phyloP scores from a whole-genome alignment of 306 rosid genomes.

The Leucaena leucocephala region DNA sequence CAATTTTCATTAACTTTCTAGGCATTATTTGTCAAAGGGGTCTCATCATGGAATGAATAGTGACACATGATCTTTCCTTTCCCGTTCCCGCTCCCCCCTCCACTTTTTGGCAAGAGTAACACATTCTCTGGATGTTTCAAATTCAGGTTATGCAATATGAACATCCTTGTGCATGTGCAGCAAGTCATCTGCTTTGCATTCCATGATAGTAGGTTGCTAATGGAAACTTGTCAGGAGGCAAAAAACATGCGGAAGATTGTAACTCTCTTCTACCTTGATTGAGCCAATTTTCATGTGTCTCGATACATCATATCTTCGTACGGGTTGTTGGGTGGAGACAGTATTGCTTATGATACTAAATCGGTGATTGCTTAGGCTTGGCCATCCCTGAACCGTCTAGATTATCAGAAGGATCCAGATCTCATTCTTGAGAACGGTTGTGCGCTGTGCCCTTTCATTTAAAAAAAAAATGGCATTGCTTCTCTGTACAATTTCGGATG shows the following conservation, averaged over 20 bases:
- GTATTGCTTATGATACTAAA: constrained; percentile 43
- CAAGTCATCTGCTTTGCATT: constrained; percentile 99
- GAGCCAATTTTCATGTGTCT: constrained; percentile 40
- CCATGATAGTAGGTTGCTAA: constrained; percentile 93
- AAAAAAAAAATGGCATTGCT: neutral
- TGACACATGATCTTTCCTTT: neutral
- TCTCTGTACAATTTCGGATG: constrained; percentile 1
- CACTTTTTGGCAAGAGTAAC: neutral
- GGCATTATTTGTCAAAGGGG: neutral
- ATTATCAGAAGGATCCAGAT: constrained; percentile 13
- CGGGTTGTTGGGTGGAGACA: constrained; percentile 27
- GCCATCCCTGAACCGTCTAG: constrained; percentile 16
- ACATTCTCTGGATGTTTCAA: constrained; percentile 36
- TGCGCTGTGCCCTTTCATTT: neutral
- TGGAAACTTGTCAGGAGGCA: constrained; percentile 99
- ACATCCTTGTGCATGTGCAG: constrained; percentile 94
- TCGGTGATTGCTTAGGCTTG: constrained; percentile 23
- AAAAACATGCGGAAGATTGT: constrained; percentile 92
- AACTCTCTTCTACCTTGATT: constrained; percentile 95
- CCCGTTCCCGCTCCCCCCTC: neutral
- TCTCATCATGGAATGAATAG: constrained; percentile 16
- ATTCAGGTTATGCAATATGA: constrained; percentile 96
- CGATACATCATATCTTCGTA: constrained; percentile 45
- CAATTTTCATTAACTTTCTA: neutral
- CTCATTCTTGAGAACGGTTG: constrained; percentile 27